These are phyloP conservation scores for Pseudonectria buxi DNA, from an alignment of 2,329 filamentous ascomycete species.

Conservation along the genomic window DNA sequence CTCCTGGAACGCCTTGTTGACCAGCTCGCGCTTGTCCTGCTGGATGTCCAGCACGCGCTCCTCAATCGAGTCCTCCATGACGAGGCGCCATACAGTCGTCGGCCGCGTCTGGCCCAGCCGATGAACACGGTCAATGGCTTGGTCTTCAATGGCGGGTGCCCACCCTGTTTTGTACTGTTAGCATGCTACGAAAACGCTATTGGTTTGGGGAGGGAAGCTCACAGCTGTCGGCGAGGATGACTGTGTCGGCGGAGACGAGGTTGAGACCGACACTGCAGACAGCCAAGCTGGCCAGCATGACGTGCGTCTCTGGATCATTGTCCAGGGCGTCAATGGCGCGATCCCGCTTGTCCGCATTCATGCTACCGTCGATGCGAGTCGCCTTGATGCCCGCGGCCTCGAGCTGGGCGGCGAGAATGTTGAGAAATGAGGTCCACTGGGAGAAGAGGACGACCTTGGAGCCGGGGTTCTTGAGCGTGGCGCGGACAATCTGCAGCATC, in stretches of 20 bases:
- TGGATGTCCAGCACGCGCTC: slow-evolving; percentile 75
- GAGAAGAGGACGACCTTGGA: slow-evolving; percentile 70
- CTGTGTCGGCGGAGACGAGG: slow-evolving; percentile 77
- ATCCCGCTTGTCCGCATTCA: slow-evolving; percentile 66
- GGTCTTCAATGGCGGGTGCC: slow-evolving; percentile 88
- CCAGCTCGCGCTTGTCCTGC: slow-evolving; percentile 68
- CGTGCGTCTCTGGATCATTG: slow-evolving; percentile 57
- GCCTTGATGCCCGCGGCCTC: slow-evolving; percentile 52
- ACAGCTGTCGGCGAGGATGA: slow-evolving; percentile 74
- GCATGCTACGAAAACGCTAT: not conserved
- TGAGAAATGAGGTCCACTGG: slow-evolving; percentile 71
- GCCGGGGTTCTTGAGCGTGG: slow-evolving; percentile 54
- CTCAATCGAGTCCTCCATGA: slow-evolving; percentile 76
- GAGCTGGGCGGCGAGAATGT: slow-evolving; percentile 65
- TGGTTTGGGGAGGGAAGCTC: slow-evolving; percentile 13
- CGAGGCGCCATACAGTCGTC: slow-evolving; percentile 72
- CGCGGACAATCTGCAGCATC: slow-evolving; percentile 66
- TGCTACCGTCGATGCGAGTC: slow-evolving; percentile 73
- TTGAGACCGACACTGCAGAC: slow-evolving; percentile 85
- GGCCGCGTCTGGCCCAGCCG: slow-evolving; percentile 73
- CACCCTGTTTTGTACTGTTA: slow-evolving; percentile 51
- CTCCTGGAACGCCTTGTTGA: slow-evolving; percentile 74
- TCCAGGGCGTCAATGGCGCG: slow-evolving; percentile 61
- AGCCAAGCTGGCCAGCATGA: slow-evolving; percentile 74
- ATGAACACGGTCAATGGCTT: slow-evolving; percentile 84